These are phyloP conservation scores for Phialemoniopsis sp. DNA, from an alignment of 2,329 filamentous ascomycete species.

Conservation along the genomic window DNA sequence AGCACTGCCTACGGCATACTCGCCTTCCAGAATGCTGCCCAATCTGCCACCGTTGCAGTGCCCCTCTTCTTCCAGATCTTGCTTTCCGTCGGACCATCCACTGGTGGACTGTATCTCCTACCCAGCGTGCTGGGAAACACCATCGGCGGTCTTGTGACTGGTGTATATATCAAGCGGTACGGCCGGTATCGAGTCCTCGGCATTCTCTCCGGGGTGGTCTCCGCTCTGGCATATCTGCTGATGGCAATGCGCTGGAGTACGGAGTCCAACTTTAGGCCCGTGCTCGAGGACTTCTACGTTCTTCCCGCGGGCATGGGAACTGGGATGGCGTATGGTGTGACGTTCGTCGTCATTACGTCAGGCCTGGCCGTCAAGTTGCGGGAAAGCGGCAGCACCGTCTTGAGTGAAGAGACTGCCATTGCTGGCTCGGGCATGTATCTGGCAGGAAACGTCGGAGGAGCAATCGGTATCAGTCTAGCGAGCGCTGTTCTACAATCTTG, in stretches of 20 bases:
- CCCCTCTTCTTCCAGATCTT: constrained; percentile 52
- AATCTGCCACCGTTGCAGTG: too few relatives aligned
- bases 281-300: constrained; percentile 36
- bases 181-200: constrained; percentile 37
- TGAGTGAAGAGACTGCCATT: constrained; percentile 2
- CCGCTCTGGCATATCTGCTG: too few relatives aligned
- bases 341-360: constrained; percentile 1
- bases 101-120: constrained; percentile 43
- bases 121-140: constrained; percentile 50
- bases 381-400: too few relatives aligned
- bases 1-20: constrained; percentile 30
- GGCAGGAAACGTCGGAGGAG: not conserved
- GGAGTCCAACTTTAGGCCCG: constrained; percentile 28
- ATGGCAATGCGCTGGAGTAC: constrained; percentile 39
- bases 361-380: not conserved
- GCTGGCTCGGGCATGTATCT: not conserved
- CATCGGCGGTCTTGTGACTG: constrained; percentile 39
- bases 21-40: constrained; percentile 14
- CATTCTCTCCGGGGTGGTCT: too few relatives aligned
- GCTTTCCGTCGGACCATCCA: constrained; percentile 31
- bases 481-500: not conserved
- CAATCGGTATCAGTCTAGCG: not conserved
- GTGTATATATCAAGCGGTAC: constrained; percentile 35
- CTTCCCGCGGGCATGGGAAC: constrained; percentile 36
- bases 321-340: not conserved